These are phyloP conservation scores for Circinella umbellata DNA, from an alignment of 371 early-diverging fungal species.

Conservation along the genomic window DNA sequence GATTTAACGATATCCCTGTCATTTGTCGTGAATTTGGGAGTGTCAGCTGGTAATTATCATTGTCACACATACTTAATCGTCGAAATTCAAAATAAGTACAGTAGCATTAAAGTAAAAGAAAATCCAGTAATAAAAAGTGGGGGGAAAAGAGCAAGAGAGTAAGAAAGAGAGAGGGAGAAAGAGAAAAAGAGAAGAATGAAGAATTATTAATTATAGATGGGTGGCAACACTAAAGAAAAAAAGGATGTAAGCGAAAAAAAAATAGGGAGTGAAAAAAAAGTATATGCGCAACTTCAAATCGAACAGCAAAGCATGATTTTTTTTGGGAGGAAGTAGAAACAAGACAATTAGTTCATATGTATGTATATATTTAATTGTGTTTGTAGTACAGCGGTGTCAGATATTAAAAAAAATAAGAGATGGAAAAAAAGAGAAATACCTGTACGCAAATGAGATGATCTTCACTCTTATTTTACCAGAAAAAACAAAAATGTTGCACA, in stretches of 20 bases:
- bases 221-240: neutral
- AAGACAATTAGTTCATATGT: slow-evolving; percentile 1
- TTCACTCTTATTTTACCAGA: neutral
- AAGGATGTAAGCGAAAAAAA: neutral
- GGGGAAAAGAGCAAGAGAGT: neutral
- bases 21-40: slow-evolving; percentile 21
- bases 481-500: too few relatives aligned
- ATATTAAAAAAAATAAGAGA: neutral
- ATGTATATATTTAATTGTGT: neutral
- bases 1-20: slow-evolving; percentile 7
- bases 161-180: neutral
- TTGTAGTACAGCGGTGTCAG: neutral
- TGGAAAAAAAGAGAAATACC: neutral
- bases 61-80: neutral
- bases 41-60: neutral
- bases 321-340: neutral
- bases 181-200: neutral
- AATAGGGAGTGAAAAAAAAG: neutral
- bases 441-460: slow-evolving; percentile 17
- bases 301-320: neutral
- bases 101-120: neutral
- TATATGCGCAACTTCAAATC: neutral
- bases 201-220: neutral
- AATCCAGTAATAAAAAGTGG: neutral
- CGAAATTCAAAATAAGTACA: neutral